Conservation (phyloP, 2,329 filamentous ascomycete species). For the Talaromyces sp. region DNA sequence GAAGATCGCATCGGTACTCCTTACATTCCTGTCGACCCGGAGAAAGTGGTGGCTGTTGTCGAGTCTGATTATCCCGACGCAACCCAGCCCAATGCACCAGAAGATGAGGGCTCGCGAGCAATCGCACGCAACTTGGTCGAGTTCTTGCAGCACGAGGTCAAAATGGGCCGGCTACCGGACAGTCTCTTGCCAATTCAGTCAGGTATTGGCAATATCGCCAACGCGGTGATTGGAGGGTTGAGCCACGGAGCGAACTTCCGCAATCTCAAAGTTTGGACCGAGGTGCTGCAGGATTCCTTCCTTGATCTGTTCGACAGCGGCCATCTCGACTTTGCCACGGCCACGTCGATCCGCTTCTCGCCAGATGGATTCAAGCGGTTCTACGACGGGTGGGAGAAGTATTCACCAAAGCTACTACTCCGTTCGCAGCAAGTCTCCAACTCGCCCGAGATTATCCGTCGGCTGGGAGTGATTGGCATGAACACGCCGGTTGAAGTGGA, state of each 20-base stretch:
- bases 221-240: slow-evolving; percentile 81
- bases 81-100: slow-evolving; percentile 67
- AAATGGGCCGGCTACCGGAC: slow-evolving; percentile 66
- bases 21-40: slow-evolving; percentile 76
- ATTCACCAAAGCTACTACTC: slow-evolving; percentile 75
- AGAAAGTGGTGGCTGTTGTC: slow-evolving; percentile 77
- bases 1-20: slow-evolving; percentile 81
- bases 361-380: slow-evolving; percentile 87
- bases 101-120: slow-evolving; percentile 64
- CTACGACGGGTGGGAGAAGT: slow-evolving; percentile 77
- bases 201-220: slow-evolving; percentile 89
- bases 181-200: slow-evolving; percentile 78
- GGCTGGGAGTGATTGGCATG: slow-evolving; percentile 85
- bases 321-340: slow-evolving; percentile 81
- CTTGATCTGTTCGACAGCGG: slow-evolving; percentile 87
- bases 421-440: slow-evolving; percentile 86
- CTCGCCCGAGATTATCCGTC: slow-evolving; percentile 82
- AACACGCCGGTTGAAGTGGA: slow-evolving; percentile 93
- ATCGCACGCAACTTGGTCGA: slow-evolving; percentile 80
- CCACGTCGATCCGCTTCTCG: slow-evolving; percentile 84
- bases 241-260: slow-evolving; percentile 71
- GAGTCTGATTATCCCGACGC: slow-evolving; percentile 79
- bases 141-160: slow-evolving; percentile 79
- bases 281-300: slow-evolving; percentile 89
- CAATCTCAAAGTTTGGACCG: slow-evolving; percentile 88